A percentile compares a stretch with the other conserved stretches of the same genome.
phyloP scores from a whole-genome alignment of 2,329 filamentous ascomycete genomes.

The Microdochium nivale region DNA sequence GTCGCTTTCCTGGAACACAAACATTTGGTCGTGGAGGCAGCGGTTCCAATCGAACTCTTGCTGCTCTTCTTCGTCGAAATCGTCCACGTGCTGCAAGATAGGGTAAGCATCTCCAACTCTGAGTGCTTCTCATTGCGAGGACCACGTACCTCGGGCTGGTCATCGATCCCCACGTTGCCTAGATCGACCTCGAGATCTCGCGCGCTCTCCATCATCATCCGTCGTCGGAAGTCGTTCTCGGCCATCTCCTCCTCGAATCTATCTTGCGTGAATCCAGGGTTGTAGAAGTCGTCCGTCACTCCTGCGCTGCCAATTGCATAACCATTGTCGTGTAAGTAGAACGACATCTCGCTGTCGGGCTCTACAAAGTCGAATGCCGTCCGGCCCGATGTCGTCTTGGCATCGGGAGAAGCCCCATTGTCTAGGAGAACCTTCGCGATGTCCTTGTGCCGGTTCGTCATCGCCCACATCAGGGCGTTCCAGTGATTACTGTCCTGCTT shows the following conservation, averaged over 20 bases:
- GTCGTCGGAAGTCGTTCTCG: conserved; percentile 86
- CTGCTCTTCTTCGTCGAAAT: conserved; percentile 69
- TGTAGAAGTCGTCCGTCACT: conserved; percentile 79
- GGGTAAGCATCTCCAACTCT: conserved; percentile 14
- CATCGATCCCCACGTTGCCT: conserved; percentile 90
- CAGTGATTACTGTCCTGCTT: conserved; percentile 93
- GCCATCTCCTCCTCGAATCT: conserved; percentile 95
- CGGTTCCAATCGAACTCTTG: conserved; percentile 95
- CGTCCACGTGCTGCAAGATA: conserved; percentile 52
- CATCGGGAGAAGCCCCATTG: conserved; percentile 88
- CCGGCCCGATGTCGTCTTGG: conserved; percentile 87
- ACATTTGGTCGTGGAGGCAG: conserved; percentile 97
- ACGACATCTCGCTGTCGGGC: conserved; percentile 92
- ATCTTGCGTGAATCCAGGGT: conserved; percentile 83
- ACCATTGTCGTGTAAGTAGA: conserved; percentile 88
- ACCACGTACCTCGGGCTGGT: conserved; percentile 73
- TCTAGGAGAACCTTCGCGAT: conserved; percentile 92
- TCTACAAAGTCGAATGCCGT: conserved; percentile 95
- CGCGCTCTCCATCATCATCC: conserved; percentile 99
- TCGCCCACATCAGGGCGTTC: conserved; percentile 99
- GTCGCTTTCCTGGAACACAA: conserved; percentile 95
- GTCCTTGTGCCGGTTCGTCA: conserved; percentile 95
- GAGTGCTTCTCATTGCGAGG: conserved; percentile 4
- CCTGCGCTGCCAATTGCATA: conserved; percentile 80
- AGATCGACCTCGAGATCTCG: conserved; percentile 94